Percentiles rank a stretch among this genome's conserved stretches.
These are phyloP conservation scores for Scheffersomyces parashehatae DNA, from an alignment of 1,139 yeast species.

Conservation along the genomic window DNA sequence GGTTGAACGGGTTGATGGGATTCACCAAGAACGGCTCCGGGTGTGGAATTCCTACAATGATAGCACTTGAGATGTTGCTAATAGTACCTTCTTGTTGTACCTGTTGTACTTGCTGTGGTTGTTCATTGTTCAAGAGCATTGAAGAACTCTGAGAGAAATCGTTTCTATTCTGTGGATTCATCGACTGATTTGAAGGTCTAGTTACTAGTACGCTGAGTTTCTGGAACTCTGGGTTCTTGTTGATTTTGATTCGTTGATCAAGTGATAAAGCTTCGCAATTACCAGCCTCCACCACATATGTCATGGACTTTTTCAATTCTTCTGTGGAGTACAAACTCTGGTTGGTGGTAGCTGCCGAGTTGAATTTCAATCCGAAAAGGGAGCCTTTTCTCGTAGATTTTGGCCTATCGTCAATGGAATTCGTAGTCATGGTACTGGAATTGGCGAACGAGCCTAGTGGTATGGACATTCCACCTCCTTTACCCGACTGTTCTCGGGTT, in stretches of 20 bases:
- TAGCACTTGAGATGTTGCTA: constrained; percentile 31
- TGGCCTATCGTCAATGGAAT: constrained; percentile 23
- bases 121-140: constrained; percentile 30
- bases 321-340: constrained; percentile 12
- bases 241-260: constrained; percentile 36
- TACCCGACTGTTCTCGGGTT: constrained; percentile 36
- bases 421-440: constrained; percentile 1
- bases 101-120: constrained; percentile 10
- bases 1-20: constrained; percentile 45
- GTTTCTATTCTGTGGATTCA: constrained; percentile 16
- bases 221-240: constrained; percentile 33
- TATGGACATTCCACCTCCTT: background rate
- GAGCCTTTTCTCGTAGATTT: constrained; percentile 38
- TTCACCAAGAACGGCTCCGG: constrained; percentile 37
- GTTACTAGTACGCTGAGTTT: constrained; percentile 39
- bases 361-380: constrained; percentile 44
- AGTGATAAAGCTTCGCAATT: constrained; percentile 36
- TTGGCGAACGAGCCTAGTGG: background rate
- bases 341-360: constrained; percentile 12
- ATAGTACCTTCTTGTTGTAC: constrained; percentile 17
- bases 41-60: constrained; percentile 46
- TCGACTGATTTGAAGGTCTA: constrained; percentile 25
- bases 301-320: constrained; percentile 7
- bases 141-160: constrained; percentile 42
- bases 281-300: constrained; percentile 30